A percentile compares a stretch with the other conserved stretches of the same genome.
These are phyloP conservation scores for Suillus paluster DNA, from an alignment of 768 basidiomycete species.

Conservation along the genomic window DNA sequence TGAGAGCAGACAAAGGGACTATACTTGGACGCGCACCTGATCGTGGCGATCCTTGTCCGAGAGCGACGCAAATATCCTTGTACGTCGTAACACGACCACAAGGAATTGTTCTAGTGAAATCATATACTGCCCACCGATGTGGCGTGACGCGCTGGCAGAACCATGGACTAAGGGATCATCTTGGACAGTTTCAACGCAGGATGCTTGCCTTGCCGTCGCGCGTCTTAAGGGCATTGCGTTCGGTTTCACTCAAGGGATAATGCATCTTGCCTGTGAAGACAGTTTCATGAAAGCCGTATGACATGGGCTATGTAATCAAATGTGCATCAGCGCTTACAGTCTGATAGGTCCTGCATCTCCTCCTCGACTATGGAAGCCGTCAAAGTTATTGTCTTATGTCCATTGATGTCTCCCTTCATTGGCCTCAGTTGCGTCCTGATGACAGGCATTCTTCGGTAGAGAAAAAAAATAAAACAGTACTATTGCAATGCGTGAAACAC, in stretches of 20 bases:
- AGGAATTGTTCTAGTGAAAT: conserved; percentile 53
- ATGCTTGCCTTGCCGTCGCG: conserved; percentile 31
- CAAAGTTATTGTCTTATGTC: background rate
- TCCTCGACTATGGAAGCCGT: background rate
- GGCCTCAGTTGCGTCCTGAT: background rate
- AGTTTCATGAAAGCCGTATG: background rate
- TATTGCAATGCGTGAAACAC: background rate
- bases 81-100: conserved; percentile 59
- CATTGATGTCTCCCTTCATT: background rate
- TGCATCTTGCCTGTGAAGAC: conserved; percentile 10
- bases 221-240: conserved; percentile 29
- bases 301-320: background rate
- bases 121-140: conserved; percentile 67
- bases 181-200: background rate
- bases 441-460: conserved; percentile 1
- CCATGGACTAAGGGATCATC: conserved; percentile 22
- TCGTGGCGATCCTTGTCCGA: conserved; percentile 62
- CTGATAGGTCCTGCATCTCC: conserved; percentile 9
- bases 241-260: conserved; percentile 18
- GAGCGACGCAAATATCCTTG: conserved; percentile 51
- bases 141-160: conserved; percentile 50
- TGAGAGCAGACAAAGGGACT: conserved; percentile 1
- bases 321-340: conserved; percentile 5
- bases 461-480: background rate
- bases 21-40: conserved; percentile 48